These are phyloP conservation scores for Vigna reflexopilosa DNA, from an alignment of 306 rosid genomes.

Conservation along the genomic window DNA sequence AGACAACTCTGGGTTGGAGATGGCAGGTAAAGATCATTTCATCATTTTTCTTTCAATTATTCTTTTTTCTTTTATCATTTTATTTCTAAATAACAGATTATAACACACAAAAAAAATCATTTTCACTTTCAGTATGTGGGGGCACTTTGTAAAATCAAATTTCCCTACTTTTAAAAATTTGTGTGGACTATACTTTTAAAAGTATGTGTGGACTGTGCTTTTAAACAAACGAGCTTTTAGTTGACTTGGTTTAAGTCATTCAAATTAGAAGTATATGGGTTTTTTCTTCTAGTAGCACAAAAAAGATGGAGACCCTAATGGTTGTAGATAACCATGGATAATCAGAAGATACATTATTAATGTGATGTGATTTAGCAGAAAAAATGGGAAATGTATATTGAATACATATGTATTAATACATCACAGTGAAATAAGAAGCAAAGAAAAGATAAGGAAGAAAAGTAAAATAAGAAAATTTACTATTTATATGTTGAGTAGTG, in stretches of 20 bases:
- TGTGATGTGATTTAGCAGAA: neutral
- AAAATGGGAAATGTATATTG: neutral
- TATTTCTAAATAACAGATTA: neutral
- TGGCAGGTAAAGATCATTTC: constrained; percentile 72
- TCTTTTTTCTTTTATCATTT: neutral
- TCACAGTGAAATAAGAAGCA: too few species aligned
- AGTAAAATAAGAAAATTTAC: too few species aligned
- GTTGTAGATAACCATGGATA: neutral
- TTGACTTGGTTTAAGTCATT: neutral
- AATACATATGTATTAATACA: neutral
- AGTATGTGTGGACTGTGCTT: neutral
- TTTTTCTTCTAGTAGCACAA: neutral
- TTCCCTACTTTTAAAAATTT: neutral
- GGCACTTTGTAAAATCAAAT: neutral
- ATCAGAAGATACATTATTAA: neutral
- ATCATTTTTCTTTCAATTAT: neutral
- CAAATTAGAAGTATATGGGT: neutral
- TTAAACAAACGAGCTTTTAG: neutral
- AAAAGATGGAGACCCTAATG: neutral
- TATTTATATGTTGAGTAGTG: too few species aligned
- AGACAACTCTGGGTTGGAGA: constrained; percentile 61
- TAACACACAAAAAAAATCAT: neutral
- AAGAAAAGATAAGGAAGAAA: too few species aligned
- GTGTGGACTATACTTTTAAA: neutral
- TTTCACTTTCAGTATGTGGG: neutral